These are phyloP conservation scores for Eucalyptus marginata DNA, from an alignment of 345 rosid genomes.

Conservation along the genomic window DNA sequence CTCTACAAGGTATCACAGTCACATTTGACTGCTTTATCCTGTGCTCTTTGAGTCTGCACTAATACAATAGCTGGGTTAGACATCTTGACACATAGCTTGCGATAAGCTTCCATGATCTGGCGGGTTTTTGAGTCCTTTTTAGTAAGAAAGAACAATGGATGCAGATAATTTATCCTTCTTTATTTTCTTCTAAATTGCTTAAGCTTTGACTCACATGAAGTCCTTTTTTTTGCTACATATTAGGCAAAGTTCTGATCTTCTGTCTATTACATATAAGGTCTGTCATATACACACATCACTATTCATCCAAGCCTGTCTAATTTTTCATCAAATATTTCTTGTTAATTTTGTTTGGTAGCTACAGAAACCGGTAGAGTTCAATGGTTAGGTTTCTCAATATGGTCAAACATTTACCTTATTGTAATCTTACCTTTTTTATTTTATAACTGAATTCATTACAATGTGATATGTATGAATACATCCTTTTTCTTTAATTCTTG, in stretches of 20 bases:
- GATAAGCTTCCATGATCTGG: not conserved
- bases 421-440: not conserved
- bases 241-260: not conserved
- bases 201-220: not conserved
- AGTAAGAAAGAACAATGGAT: not conserved
- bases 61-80: not conserved
- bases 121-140: not conserved
- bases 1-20: not conserved
- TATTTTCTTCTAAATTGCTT: not conserved
- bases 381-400: not conserved
- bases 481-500: not conserved
- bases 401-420: not conserved
- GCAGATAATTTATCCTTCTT: not conserved
- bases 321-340: not conserved
- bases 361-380: not conserved
- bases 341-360: not conserved
- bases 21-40: not conserved
- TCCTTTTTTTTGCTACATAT: not conserved
- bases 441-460: not conserved
- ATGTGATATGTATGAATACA: not conserved
- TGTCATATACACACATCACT: not conserved
- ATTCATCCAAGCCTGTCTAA: not conserved
- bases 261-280: not conserved
- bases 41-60: not conserved
- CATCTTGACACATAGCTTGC: not conserved